phyloP scores from a whole-genome alignment of 2,329 filamentous ascomycete species.

The Diaporthe sp. region DNA sequence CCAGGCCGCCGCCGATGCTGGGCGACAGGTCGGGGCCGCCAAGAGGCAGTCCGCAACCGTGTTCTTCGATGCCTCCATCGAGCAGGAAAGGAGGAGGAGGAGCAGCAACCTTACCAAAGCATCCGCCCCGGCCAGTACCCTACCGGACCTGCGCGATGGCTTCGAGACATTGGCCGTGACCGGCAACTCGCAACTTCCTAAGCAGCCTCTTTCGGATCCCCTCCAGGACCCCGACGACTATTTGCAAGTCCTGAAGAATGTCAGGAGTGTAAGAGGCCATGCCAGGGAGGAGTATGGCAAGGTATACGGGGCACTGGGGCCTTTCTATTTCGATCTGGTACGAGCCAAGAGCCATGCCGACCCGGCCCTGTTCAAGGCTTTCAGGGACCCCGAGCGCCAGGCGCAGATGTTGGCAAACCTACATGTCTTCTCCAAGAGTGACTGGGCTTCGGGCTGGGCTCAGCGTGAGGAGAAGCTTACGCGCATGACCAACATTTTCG shows the following conservation, averaged over 20 bases:
- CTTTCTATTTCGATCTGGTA: slow-evolving; percentile 88
- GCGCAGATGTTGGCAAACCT: slow-evolving; percentile 90
- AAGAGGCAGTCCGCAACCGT: slow-evolving; percentile 61
- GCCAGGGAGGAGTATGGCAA: slow-evolving; percentile 93
- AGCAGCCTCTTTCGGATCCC: slow-evolving; percentile 53
- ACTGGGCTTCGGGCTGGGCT: slow-evolving; percentile 81
- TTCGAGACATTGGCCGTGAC: slow-evolving; percentile 82
- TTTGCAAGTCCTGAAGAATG: slow-evolving; percentile 76
- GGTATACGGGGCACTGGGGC: slow-evolving; percentile 87
- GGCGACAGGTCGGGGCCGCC: slow-evolving; percentile 27
- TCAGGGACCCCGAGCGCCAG: slow-evolving; percentile 89
- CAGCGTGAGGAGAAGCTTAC: slow-evolving; percentile 79
- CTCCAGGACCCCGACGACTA: slow-evolving; percentile 73
- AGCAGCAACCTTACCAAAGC: slow-evolving; percentile 36
- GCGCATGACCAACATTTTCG: slow-evolving; percentile 84
- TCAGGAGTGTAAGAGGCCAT: slow-evolving; percentile 83
- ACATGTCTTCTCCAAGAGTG: slow-evolving; percentile 81
- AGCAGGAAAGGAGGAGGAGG: slow-evolving; percentile 70
- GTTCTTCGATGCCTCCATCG: slow-evolving; percentile 79
- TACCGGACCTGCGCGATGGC: slow-evolving; percentile 65
- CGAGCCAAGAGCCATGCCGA: slow-evolving; percentile 80
- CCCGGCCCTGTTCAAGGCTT: slow-evolving; percentile 86
- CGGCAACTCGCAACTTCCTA: slow-evolving; percentile 43
- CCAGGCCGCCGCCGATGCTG: slow-evolving; percentile 39
- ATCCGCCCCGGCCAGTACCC: slow-evolving; percentile 48